Evolutionary conservation across 2,329 filamentous ascomycete genomes (phyloP).

Genomic region (Verticillium nubilum): DNA sequence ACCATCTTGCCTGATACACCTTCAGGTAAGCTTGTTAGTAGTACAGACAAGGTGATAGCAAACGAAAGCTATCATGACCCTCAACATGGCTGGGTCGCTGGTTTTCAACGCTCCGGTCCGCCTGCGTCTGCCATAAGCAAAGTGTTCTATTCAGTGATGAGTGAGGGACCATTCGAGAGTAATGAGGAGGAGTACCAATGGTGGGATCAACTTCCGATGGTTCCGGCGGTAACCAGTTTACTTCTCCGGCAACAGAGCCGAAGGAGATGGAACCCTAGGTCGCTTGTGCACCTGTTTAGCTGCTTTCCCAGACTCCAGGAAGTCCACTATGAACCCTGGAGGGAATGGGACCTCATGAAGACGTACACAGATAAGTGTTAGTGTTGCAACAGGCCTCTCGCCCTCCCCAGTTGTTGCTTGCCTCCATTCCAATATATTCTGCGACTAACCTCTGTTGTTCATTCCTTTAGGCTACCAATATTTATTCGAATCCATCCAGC

Average conservation of each 20-base stretch:
- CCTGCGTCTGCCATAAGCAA: slow-evolving; percentile 9
- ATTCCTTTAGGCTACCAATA: not conserved
- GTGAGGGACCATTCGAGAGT: slow-evolving; percentile 14
- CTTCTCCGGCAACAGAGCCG: slow-evolving; percentile 25
- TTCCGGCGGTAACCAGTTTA: slow-evolving; percentile 21
- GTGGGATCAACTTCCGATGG: slow-evolving; percentile 19
- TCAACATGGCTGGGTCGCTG: slow-evolving; percentile 16
- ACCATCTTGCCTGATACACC: slow-evolving; percentile 19
- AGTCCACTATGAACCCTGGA: slow-evolving; percentile 26
- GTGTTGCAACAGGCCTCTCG: not conserved
- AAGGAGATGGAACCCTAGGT: slow-evolving; percentile 20
- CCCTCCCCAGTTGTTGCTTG: not conserved
- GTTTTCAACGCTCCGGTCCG: slow-evolving; percentile 11
- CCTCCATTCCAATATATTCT: not conserved
- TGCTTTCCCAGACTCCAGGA: slow-evolving; percentile 22
- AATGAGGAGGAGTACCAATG: slow-evolving; percentile 15
- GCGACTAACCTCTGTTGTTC: not conserved
- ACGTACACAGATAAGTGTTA: slow-evolving; percentile 11
- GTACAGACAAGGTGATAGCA: not conserved
- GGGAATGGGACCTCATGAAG: slow-evolving; percentile 15
- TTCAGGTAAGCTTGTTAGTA: not conserved
- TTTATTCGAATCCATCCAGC: slow-evolving; percentile 4
- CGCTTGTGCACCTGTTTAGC: slow-evolving; percentile 21
- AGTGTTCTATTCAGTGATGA: slow-evolving; percentile 16
- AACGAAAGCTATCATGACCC: slow-evolving; percentile 6